Evolutionary conservation across 2,329 filamentous ascomycete genomes (phyloP).

Genomic region (Pestalotiopsis sp.): DNA sequence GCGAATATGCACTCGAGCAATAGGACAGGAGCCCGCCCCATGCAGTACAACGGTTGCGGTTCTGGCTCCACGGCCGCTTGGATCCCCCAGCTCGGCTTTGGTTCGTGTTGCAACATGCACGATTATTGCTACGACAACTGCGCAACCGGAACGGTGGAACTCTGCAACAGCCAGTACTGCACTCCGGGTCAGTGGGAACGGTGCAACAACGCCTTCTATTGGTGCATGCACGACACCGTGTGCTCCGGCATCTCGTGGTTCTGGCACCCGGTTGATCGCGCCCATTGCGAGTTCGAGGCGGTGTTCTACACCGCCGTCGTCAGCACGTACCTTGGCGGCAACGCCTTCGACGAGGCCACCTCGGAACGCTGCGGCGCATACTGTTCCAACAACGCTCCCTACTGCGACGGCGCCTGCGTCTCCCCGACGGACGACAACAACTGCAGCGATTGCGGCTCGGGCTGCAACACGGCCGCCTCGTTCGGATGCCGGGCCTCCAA

Average conservation of each 20-base stretch:
- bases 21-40: neutral
- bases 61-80: neutral
- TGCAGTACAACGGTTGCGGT: neutral
- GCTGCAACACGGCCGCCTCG: neutral
- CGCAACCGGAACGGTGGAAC: neutral
- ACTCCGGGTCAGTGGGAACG: neutral
- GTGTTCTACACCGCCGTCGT: neutral
- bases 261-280: neutral
- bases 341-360: neutral
- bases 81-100: neutral
- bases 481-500: neutral
- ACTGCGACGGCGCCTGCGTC: neutral
- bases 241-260: neutral
- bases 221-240: neutral
- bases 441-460: neutral
- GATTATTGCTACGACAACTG: constrained; percentile 1
- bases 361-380: neutral
- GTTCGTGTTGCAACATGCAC: neutral
- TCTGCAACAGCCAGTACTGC: neutral
- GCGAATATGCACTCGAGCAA: neutral
- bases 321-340: neutral
- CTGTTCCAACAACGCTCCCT: neutral
- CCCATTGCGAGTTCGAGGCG: neutral
- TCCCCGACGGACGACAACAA: neutral
- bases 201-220: neutral